Base-by-base conservation (phyloP, 495 filamentous ascomycete genomes). In the Aspergillus wentii region DNA sequence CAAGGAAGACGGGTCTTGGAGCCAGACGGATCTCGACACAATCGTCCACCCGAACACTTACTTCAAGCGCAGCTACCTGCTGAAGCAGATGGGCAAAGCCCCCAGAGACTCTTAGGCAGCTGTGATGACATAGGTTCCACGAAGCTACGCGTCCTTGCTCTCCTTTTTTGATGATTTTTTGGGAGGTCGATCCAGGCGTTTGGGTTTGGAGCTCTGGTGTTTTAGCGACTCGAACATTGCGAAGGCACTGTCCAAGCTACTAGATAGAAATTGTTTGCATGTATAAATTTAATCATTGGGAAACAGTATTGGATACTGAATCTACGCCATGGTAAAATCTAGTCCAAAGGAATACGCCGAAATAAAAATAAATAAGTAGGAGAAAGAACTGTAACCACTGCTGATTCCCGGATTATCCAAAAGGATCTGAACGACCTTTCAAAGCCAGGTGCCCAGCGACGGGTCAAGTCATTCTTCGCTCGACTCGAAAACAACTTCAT, bases 31-130 rank as follows among this genome's bases (percentile, higher is more conserved):
- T 53, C 71, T 94, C 22, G 92, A 96, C 64, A 97, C 89, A 2
- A 96, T 99, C 48, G 83, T 94, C 14, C 94, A 99, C 59, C 94
- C 94, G 8, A 99, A 99, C 60, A 88, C 88, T 38, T 99, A 96
- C 61, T 97, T 97, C 62, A 91, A 92, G 71, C 75, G 90, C 44
- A 91, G 87, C 54, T 97, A 86, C 60, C 49, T 94, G 49, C 61
- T 97, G 31, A 95, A 86, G 74, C 81, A 88, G 28, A 45, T 59
- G 28, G 51, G 54, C 9, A 66, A 62, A 29, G 43, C 63, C 14
- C 48, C 59, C 20, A 54, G 41, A 36, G 62, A 57, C 35, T 38
- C 48, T 32, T 59, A 36, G 54, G 21, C 8, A 46, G 35, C 18
- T 33, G 29, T 15, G 38, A 15, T 44, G 43, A 25, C 49, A 44